Conservation (phyloP, 805 yeast genomes). For the Candida verbasci region DNA sequence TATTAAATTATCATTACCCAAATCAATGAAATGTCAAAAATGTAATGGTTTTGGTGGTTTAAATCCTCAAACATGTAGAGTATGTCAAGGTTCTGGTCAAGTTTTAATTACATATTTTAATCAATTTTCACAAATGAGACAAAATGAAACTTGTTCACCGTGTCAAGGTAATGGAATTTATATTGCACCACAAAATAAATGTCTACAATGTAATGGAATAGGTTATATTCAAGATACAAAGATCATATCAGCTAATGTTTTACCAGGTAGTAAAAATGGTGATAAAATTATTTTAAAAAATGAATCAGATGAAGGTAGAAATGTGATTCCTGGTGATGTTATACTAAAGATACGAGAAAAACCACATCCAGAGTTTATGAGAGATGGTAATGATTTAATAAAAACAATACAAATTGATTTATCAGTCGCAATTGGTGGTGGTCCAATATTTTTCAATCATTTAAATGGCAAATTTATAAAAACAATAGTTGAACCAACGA, state of each 20-base stretch:
- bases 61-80: conserved; percentile 30
- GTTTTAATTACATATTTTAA: conserved; percentile 43
- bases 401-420: conserved; percentile 45
- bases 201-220: conserved; percentile 25
- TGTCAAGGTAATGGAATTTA: conserved; percentile 35
- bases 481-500: conserved; percentile 17
- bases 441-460: conserved; percentile 15
- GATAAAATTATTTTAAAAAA: conserved; percentile 51
- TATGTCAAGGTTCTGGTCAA: conserved; percentile 42
- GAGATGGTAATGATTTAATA: conserved; percentile 43
- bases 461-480: neutral
- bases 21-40: conserved; percentile 41
- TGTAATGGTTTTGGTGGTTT: conserved; percentile 55
- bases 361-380: conserved; percentile 32
- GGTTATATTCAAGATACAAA: conserved; percentile 47
- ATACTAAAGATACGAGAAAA: conserved; percentile 48
- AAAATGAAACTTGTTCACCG: conserved; percentile 25
- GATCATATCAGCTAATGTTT: conserved; percentile 48
- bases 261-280: conserved; percentile 53
- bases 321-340: conserved; percentile 64
- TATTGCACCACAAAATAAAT: conserved; percentile 17
- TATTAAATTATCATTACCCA: conserved; percentile 50
- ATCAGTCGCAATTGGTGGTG: conserved; percentile 56
- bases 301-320: conserved; percentile 62
- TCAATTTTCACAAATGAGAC: conserved; percentile 36